These are phyloP conservation scores for Whalleya microplaca DNA, from an alignment of 2,329 filamentous ascomycete genomes.

Conservation along the genomic window DNA sequence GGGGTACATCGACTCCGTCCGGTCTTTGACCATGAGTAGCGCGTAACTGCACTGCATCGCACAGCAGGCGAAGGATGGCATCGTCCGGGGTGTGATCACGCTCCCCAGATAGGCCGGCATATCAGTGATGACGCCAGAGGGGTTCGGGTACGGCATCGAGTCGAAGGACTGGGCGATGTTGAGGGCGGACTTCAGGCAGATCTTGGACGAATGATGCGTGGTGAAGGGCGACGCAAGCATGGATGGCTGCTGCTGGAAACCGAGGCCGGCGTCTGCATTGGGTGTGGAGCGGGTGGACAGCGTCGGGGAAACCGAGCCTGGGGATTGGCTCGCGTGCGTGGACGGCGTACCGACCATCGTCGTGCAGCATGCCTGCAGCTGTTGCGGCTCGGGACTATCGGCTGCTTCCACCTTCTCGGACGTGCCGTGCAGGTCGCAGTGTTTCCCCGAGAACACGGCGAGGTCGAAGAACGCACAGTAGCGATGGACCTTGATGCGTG, in stretches of 20 bases:
- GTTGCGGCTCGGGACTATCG: slow-evolving; percentile 35
- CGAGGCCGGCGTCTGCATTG: slow-evolving; percentile 24
- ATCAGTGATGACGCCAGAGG: slow-evolving; percentile 41
- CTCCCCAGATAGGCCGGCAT: slow-evolving; percentile 41
- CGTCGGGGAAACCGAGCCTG: slow-evolving; percentile 34
- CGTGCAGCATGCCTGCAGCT: slow-evolving; percentile 43
- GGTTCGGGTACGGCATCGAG: slow-evolving; percentile 50
- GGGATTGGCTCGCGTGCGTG: slow-evolving; percentile 26
- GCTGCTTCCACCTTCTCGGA: slow-evolving; percentile 21
- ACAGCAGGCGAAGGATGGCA: slow-evolving; percentile 50
- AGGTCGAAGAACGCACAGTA: slow-evolving; percentile 56
- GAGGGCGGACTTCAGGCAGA: slow-evolving; percentile 53
- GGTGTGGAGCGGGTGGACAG: slow-evolving; percentile 36
- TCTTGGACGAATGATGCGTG: slow-evolving; percentile 50
- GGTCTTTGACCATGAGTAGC: slow-evolving; percentile 47
- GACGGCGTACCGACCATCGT: slow-evolving; percentile 31
- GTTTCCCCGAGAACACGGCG: slow-evolving; percentile 52
- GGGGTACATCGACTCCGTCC: slow-evolving; percentile 43
- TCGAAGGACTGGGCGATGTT: slow-evolving; percentile 52
- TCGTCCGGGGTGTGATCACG: slow-evolving; percentile 47
- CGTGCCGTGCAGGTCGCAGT: slow-evolving; percentile 50
- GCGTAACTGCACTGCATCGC: slow-evolving; percentile 52
- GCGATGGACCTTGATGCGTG: slow-evolving; percentile 55
- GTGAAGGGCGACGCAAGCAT: slow-evolving; percentile 45
- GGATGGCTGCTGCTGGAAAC: slow-evolving; percentile 18